Conservation (phyloP, 345 rosid genomes). For the Lenwebbia sp. region DNA sequence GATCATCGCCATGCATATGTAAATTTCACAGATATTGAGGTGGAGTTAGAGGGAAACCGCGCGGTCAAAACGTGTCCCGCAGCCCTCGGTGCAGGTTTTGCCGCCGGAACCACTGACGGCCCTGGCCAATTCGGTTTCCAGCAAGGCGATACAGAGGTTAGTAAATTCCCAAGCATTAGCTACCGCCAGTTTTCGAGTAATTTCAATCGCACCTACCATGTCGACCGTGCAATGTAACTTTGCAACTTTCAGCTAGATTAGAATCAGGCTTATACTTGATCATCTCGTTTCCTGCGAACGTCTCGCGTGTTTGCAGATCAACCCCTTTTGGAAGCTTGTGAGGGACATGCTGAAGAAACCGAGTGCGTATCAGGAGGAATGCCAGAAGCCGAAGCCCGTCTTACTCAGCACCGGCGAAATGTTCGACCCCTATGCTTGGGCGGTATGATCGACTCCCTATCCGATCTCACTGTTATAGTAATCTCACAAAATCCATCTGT, state of each 20-base stretch:
- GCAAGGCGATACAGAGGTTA: constrained; percentile 49
- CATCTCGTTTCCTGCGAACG: background rate
- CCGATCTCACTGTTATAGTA: background rate
- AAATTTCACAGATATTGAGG: constrained; percentile 39
- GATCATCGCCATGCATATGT: constrained; percentile 34
- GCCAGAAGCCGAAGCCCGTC: constrained; percentile 46
- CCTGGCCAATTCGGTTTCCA: constrained; percentile 49
- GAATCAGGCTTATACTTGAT: background rate
- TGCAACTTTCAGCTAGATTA: background rate
- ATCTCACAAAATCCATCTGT: background rate
- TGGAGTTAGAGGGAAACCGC: constrained; percentile 18
- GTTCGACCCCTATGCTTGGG: constrained; percentile 46
- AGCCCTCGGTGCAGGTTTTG: constrained; percentile 49
- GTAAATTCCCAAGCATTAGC: background rate
- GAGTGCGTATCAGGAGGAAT: constrained; percentile 36
- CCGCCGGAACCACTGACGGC: constrained; percentile 57
- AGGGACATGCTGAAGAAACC: constrained; percentile 39
- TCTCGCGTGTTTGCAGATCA: constrained; percentile 13
- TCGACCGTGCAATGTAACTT: background rate
- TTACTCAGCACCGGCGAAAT: constrained; percentile 48
- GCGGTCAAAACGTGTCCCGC: constrained; percentile 38
- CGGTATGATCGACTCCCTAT: constrained; percentile 14
- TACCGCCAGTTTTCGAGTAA: background rate
- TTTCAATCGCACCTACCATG: background rate
- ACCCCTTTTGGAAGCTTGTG: constrained; percentile 25